Evolutionary conservation across 768 basidiomycete species (phyloP).

Genomic region (Trametes cinnabarina): DNA sequence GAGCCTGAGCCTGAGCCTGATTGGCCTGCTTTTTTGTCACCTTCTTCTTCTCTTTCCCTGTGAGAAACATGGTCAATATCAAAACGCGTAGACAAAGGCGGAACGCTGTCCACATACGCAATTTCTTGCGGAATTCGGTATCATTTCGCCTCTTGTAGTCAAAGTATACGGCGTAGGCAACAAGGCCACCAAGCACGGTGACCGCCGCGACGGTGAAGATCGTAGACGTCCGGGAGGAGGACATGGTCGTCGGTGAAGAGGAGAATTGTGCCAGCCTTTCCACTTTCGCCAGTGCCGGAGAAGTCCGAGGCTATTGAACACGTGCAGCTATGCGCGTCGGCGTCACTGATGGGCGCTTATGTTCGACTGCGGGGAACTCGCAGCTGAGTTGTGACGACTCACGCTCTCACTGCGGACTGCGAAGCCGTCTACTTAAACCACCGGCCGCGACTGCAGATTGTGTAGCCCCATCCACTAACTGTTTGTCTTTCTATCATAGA

Average conservation of each 20-base stretch:
- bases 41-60: conserved; percentile 93
- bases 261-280: conserved; percentile 17
- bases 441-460: background rate
- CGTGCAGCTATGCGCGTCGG: background rate
- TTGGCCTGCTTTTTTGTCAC: conserved; percentile 66
- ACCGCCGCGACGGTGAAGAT: conserved; percentile 42
- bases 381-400: background rate
- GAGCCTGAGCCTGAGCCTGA: conserved; percentile 39
- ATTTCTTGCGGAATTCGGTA: conserved; percentile 78
- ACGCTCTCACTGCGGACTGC: background rate
- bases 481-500: background rate
- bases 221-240: conserved; percentile 34
- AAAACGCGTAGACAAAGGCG: conserved; percentile 14
- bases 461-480: background rate
- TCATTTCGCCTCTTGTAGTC: conserved; percentile 94
- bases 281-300: conserved; percentile 7
- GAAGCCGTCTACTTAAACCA: background rate
- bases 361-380: background rate
- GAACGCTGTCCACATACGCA: conserved; percentile 55
- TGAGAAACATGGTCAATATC: background rate
- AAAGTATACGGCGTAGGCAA: conserved; percentile 90
- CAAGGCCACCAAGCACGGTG: conserved; percentile 49
- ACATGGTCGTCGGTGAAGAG: conserved; percentile 26
- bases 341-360: background rate
- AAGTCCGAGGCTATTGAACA: conserved; percentile 9